Base-by-base conservation (phyloP, 106 monocot species). In the Posidonia australis region DNA sequence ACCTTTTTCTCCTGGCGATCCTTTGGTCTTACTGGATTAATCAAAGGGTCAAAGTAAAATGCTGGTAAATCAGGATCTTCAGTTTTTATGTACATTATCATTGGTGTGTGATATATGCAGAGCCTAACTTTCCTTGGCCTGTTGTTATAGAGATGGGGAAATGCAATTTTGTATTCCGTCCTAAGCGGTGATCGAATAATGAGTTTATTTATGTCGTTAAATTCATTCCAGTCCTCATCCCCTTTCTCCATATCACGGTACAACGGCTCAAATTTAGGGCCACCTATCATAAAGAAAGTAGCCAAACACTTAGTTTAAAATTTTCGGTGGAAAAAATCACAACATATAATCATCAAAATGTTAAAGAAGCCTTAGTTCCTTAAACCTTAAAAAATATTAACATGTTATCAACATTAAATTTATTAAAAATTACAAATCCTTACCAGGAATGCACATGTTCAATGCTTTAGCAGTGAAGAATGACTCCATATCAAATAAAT, bases 171-270 rank as follows among this genome's bases (percentile, higher is more conserved):
- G 55, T 98, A 98, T 74, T 98, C 96, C 22, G 96, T 98, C 52
- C 96, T 80, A n/a, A 98, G 79, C 43, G 96, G 96, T 30, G 86
- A 87, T 1, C 96, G 90, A 67, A 98, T 98, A 24, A 98, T 98
- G 56, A 98, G 87, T 48, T 98, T 98, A 67, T 98, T 98, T 54
- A 98, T 98, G 75, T 98, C 96, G 81, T 98, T 98, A 61, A 98
- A 98, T 69, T 98, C 96, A 72, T 98, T 98, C 96, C 96, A 98
- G 59, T 98, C 96, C 61, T 98, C 96, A 45, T 98, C 96, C 41
- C 96, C 96, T 77, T 87, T 98, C 72, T 98, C 96, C 96, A 98
- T 98, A 59, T 98, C 96, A 67, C 96, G 86, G 70, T 98, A 98
- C 65, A 98, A 46, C 26, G 96, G 96, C 69, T 98, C 90, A 82